These are phyloP conservation scores for Stephania japonica DNA, from an alignment of 164 flowering plant species.

Conservation along the genomic window DNA sequence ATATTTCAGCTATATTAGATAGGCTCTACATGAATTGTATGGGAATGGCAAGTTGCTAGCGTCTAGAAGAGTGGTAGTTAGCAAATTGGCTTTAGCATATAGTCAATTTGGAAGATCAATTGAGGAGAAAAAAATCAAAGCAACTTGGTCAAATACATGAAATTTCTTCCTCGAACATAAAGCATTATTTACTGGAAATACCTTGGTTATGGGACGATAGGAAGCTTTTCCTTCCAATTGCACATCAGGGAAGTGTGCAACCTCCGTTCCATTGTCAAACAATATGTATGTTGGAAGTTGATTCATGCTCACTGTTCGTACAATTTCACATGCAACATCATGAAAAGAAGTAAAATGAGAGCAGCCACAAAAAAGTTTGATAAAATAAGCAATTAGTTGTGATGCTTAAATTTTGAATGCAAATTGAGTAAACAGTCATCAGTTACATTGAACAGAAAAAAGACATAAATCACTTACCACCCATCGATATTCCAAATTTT, in stretches of 20 bases:
- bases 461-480: conserved; percentile 28
- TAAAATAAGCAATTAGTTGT: background rate
- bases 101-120: background rate
- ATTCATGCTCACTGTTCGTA: conserved; percentile 39
- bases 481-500: conserved; percentile 74
- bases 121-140: background rate
- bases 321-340: background rate
- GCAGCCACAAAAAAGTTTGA: background rate
- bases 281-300: conserved; percentile 86
- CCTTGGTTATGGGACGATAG: conserved; percentile 58
- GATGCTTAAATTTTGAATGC: background rate
- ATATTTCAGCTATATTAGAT: too few relatives aligned
- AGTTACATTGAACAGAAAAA: background rate
- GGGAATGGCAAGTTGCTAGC: too few relatives aligned
- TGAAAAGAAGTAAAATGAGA: background rate
- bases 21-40: too few relatives aligned
- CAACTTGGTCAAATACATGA: background rate
- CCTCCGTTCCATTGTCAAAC: conserved; percentile 67
- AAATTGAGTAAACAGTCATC: background rate
- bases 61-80: too few relatives aligned
- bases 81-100: too few relatives aligned
- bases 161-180: background rate
- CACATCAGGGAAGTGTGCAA: conserved; percentile 62
- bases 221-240: conserved; percentile 45
- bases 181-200: conserved; percentile 18